phyloP scores from a whole-genome alignment of 352 stramenopile species.

The Phytophthora macrochlamydospora region DNA sequence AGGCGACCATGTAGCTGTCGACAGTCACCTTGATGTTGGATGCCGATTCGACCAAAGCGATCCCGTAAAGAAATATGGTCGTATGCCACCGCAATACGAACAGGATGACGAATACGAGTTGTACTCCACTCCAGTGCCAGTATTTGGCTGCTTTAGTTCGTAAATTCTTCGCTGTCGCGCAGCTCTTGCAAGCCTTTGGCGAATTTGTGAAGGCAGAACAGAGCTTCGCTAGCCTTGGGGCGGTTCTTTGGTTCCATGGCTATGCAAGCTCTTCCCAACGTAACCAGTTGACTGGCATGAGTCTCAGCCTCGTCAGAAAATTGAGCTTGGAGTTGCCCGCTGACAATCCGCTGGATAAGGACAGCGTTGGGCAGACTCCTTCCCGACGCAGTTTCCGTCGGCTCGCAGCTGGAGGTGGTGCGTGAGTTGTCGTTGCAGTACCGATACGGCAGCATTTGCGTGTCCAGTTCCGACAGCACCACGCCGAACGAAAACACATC shows the following conservation, averaged over 20 bases:
- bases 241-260: background rate
- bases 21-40: background rate
- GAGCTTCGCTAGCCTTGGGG: background rate
- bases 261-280: background rate
- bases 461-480: constrained; percentile 32
- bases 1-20: background rate
- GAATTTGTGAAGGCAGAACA: background rate
- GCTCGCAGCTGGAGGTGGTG: background rate
- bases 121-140: background rate
- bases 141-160: background rate
- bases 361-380: background rate
- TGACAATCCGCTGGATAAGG: background rate
- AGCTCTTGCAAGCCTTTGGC: background rate
- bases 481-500: constrained; percentile 36
- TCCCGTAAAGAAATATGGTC: background rate
- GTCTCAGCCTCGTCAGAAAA: background rate
- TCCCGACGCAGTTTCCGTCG: background rate
- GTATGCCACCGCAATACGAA: background rate
- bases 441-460: constrained; percentile 29
- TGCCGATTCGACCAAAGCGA: background rate
- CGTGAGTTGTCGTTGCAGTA: background rate
- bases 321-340: background rate
- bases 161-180: no score
- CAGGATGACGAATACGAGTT: background rate
- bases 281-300: background rate